Evolutionary conservation across 1,284 basidiomycete species (phyloP), one percentile per base, ranked within the genome.

Genomic region (Laetiporus sulphureus): DNA sequence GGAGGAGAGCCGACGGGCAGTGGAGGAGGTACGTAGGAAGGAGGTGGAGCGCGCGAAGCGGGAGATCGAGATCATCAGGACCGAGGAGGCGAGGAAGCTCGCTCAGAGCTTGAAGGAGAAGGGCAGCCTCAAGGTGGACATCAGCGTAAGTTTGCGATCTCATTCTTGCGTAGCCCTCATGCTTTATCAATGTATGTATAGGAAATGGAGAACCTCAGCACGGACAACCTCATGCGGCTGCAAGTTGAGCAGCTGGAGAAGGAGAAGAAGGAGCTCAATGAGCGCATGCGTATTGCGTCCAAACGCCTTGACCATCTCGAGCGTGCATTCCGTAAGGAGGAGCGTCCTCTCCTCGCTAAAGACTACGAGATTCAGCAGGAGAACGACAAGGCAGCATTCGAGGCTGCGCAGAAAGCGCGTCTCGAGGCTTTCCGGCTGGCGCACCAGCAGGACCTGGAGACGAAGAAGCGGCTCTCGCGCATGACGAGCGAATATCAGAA

Each of bases 241-340:
- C 92, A 97, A 64, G 92, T 98, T 39, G 83, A 91, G 54, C 91
- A 96, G 59, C 74, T 96, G 42, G 94, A 97, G 69, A 97, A 96
- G 68, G 95, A 98, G 69, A 96, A 96, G 77, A 85, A 83, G 55
- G 89, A 94, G 54, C 72, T 91, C 51, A 78, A 76, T 49, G 89
- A 94, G 57, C 80, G 85, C 20, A 73, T 97, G 46, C 84, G 92
- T 27, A 79, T 94, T 50, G 77, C 89, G 41, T 66, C 83, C 44
- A 97, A 98, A 68, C 87, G 92, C 23, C 82, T 98, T 56, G 95
- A 99, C 60, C 94, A 99, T 65, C 65, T 91, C 59, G 95, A 99
- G 69, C 91, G 96, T 50, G 94, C 95, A 0, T 91, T 88, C 70
- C 86, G 95, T 52, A 91, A 92, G 66, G 93, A 94, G 49, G 96